A percentile compares a stretch with the other conserved stretches of the same genome.
Conservation (phyloP, 176 grass and related monocot species). For the Paspalum vaginatum region DNA sequence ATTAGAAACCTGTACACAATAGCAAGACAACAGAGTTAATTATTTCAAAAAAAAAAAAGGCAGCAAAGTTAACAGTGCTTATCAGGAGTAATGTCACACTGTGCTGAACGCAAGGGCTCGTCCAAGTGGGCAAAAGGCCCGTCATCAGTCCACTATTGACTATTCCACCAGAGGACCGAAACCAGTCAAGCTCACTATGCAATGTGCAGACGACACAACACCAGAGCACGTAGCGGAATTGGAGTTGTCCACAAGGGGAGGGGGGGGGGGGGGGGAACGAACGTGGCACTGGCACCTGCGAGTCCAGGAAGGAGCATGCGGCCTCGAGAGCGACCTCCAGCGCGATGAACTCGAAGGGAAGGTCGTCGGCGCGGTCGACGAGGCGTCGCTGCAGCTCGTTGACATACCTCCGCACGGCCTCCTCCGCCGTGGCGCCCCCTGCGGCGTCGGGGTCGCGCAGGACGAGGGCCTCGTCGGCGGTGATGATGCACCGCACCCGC, state of each 20-base stretch:
- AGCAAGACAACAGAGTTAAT: neutral
- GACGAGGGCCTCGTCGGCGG: constrained; percentile 77
- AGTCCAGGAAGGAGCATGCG: constrained; percentile 77
- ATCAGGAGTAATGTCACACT: neutral
- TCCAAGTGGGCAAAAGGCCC: neutral
- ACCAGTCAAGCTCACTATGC: neutral
- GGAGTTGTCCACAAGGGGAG: neutral
- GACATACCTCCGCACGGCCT: constrained; percentile 64
- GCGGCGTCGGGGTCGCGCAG: constrained; percentile 55
- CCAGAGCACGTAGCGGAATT: neutral
- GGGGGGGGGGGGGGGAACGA: too few relatives aligned
- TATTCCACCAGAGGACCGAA: neutral
- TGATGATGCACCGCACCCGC: constrained; percentile 85
- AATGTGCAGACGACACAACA: neutral
- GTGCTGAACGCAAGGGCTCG: constrained; percentile 6
- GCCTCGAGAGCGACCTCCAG: constrained; percentile 84
- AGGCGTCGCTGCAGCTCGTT: constrained; percentile 77
- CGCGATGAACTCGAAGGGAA: constrained; percentile 87
- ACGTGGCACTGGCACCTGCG: constrained; percentile 47
- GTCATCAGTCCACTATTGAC: neutral
- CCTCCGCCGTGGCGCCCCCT: constrained; percentile 28
- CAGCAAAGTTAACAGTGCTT: neutral
- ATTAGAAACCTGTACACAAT: neutral
- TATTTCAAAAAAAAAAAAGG: too few relatives aligned
- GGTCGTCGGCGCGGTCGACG: constrained; percentile 56